Percentiles rank a stretch among this genome's conserved stretches.
Evolutionary conservation across 257 asterid genomes (phyloP).

Genomic region (Scutellaria galericulata): DNA sequence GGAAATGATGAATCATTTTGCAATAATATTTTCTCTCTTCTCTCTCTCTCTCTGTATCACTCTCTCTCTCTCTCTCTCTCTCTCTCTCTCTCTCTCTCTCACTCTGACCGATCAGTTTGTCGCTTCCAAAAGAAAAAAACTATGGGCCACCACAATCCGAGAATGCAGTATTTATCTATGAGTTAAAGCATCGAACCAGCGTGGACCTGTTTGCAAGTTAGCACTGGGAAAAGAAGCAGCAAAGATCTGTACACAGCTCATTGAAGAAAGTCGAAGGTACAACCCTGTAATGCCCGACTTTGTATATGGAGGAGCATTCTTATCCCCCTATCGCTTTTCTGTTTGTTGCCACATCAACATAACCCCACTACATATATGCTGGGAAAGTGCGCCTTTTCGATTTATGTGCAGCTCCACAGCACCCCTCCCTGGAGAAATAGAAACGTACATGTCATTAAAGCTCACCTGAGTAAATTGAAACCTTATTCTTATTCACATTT

Average conservation of each 20-base stretch:
- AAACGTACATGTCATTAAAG: not conserved
- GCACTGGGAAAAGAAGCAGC: conserved; percentile 34
- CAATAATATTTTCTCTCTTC: conserved; percentile 11
- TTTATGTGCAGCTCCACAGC: conserved; percentile 30
- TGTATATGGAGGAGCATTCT: conserved; percentile 20
- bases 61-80: not conserved
- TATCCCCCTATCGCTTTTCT: not conserved
- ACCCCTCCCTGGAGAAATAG: conserved; percentile 27
- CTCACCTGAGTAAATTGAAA: not conserved
- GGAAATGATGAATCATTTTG: conserved; percentile 24
- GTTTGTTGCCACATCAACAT: conserved; percentile 17
- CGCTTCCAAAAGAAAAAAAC: conserved; percentile 26
- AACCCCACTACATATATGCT: conserved; percentile 15
- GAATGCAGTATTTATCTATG: conserved; percentile 21
- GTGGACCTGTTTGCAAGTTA: conserved; percentile 34
- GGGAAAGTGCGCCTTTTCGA: conserved; percentile 29
- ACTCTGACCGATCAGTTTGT: conserved; percentile 18
- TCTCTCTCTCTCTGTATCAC: not conserved
- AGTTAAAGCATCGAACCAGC: conserved; percentile 29
- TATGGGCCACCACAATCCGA: conserved; percentile 31
- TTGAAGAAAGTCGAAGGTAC: conserved; percentile 23
- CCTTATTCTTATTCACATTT: not conserved
- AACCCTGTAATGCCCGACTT: conserved; percentile 21
- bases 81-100: not conserved
- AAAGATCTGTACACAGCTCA: conserved; percentile 40